A percentile compares a stretch with the other conserved stretches of the same genome.
Conservation (phyloP, 1,139 yeast genomes). For the Geotrichum europaeum region DNA sequence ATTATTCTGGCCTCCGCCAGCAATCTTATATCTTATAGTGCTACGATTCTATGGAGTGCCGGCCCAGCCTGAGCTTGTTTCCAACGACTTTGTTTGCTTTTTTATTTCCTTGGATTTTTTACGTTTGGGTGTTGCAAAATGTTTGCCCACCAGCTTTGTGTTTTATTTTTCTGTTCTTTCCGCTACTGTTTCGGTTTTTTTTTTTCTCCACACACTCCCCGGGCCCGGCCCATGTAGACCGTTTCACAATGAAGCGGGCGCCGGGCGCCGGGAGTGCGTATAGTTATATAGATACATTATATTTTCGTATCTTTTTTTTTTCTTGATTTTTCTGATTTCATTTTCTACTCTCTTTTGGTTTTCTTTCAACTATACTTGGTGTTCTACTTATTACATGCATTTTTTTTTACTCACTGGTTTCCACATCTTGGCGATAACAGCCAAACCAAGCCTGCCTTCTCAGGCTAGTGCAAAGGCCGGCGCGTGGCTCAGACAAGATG, state of each 20-base stretch:
- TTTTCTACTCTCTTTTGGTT: background rate
- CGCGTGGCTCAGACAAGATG: background rate
- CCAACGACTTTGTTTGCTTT: background rate
- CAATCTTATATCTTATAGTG: background rate
- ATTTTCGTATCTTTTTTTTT: background rate
- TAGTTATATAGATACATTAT: background rate
- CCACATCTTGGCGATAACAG: too few species aligned
- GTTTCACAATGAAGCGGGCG: background rate
- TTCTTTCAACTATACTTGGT: background rate
- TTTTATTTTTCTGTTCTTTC: background rate
- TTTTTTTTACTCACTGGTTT: background rate
- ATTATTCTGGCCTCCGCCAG: background rate
- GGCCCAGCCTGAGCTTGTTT: background rate
- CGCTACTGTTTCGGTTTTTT: background rate
- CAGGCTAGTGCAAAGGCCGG: background rate
- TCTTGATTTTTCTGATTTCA: background rate
- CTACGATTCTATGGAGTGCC: background rate
- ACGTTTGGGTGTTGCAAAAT: background rate
- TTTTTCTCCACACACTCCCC: background rate
- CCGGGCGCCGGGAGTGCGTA: background rate
- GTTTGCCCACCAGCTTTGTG: background rate
- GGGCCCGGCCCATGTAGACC: background rate
- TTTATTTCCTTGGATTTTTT: conserved; percentile 7
- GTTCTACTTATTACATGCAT: background rate
- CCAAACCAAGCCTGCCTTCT: too few species aligned